These are phyloP conservation scores for Penicillium maclennaniae DNA, from an alignment of 495 filamentous ascomycete species.

Conservation along the genomic window DNA sequence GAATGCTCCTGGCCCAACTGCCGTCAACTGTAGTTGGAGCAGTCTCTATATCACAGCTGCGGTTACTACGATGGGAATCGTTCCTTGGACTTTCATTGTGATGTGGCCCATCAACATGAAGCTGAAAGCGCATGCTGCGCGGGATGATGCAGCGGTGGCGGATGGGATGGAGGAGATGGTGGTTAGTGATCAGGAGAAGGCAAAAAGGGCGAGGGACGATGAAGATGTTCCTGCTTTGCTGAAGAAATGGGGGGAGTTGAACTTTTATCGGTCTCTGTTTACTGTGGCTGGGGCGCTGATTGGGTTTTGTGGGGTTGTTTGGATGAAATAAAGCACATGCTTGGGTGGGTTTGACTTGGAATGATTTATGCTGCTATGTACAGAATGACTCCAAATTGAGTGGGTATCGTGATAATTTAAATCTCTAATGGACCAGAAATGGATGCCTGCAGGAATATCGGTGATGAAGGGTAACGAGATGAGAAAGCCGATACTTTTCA, in stretches of 20 bases:
- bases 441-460: neutral
- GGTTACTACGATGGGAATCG: constrained; percentile 24
- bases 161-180: constrained; percentile 17
- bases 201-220: constrained; percentile 19
- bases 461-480: neutral
- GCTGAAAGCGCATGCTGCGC: constrained; percentile 22
- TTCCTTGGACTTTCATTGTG: constrained; percentile 29
- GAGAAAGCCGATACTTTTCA: neutral
- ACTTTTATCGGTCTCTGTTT: constrained; percentile 16
- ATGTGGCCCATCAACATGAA: constrained; percentile 24
- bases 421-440: constrained; percentile 1
- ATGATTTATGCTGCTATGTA: constrained; percentile 9
- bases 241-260: constrained; percentile 20
- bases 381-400: constrained; percentile 5
- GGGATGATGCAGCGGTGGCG: constrained; percentile 17
- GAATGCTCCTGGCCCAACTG: constrained; percentile 5
- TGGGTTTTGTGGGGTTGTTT: constrained; percentile 19
- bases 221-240: constrained; percentile 17
- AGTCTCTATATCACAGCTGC: constrained; percentile 22
- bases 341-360: neutral
- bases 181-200: constrained; percentile 17
- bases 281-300: constrained; percentile 20
- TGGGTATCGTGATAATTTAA: constrained; percentile 13
- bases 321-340: constrained; percentile 4
- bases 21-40: constrained; percentile 10